These are phyloP conservation scores for Aspergillus panamensis DNA, from an alignment of 495 filamentous ascomycete species.

Conservation along the genomic window DNA sequence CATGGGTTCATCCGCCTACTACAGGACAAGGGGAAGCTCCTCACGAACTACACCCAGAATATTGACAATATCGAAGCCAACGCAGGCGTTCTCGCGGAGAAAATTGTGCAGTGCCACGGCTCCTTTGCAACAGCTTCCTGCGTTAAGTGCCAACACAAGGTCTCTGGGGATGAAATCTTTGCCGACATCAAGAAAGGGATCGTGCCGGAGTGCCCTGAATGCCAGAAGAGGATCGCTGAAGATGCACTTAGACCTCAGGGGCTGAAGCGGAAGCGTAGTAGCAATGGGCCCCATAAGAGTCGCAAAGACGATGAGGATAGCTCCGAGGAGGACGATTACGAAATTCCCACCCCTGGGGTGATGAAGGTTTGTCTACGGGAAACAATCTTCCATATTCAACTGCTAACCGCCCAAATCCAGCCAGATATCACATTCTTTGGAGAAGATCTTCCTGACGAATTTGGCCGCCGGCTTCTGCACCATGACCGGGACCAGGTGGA, in stretches of 20 bases:
- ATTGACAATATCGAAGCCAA: slow-evolving; percentile 94
- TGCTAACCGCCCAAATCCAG: slow-evolving; percentile 25
- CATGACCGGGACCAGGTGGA: slow-evolving; percentile 79
- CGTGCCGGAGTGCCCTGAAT: slow-evolving; percentile 52
- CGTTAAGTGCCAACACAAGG: slow-evolving; percentile 72
- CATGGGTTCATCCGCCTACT: slow-evolving; percentile 96
- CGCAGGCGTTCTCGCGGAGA: slow-evolving; percentile 77
- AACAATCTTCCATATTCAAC: slow-evolving; percentile 1
- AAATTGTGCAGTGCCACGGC: slow-evolving; percentile 94
- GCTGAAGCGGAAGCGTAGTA: slow-evolving; percentile 74
- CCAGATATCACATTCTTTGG: slow-evolving; percentile 96
- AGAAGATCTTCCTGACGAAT: slow-evolving; percentile 70
- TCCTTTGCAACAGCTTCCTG: slow-evolving; percentile 92
- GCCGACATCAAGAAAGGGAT: slow-evolving; percentile 72
- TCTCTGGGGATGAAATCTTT: slow-evolving; percentile 75
- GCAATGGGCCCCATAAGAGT: slow-evolving; percentile 52
- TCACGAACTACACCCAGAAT: slow-evolving; percentile 98
- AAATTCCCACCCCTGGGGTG: slow-evolving; percentile 71
- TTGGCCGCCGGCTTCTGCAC: slow-evolving; percentile 73
- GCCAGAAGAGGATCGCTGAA: slow-evolving; percentile 38
- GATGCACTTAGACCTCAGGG: slow-evolving; percentile 41
- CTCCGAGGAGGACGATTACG: slow-evolving; percentile 69
- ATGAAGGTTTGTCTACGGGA: slow-evolving; percentile 65
- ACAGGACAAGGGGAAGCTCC: slow-evolving; percentile 81
- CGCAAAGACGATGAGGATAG: slow-evolving; percentile 57